Evolutionary conservation across 345 rosid genomes (phyloP).

Genomic region (Xanthoceras sorbifolium): DNA sequence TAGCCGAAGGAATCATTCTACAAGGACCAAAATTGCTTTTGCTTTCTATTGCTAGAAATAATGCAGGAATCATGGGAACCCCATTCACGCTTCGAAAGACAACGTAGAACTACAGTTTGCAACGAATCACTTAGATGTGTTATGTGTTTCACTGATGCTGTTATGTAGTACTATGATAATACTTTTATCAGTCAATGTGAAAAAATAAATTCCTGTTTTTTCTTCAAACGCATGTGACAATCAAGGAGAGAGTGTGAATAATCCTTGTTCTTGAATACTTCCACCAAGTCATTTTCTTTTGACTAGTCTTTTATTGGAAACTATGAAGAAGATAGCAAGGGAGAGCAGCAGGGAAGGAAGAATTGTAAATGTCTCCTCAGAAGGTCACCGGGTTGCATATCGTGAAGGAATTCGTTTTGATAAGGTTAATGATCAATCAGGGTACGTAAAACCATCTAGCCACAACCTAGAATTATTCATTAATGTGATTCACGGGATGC

Average conservation of each 20-base stretch:
- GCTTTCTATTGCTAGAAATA: conserved; percentile 33
- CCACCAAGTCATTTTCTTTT: not conserved
- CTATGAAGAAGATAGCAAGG: not conserved
- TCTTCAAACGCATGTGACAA: too few relatives aligned
- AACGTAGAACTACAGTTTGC: conserved; percentile 53
- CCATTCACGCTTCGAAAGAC: conserved; percentile 53
- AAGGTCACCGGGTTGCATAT: not conserved
- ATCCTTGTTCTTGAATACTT: conserved; percentile 1
- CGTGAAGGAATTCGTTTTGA: not conserved
- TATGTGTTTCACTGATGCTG: not conserved
- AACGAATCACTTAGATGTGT: conserved; percentile 51
- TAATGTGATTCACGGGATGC: too few relatives aligned
- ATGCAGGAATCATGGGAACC: too few relatives aligned
- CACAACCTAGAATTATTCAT: too few relatives aligned
- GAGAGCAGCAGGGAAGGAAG: not conserved
- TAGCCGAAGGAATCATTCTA: not conserved
- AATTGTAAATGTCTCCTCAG: not conserved
- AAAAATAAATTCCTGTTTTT: too few relatives aligned
- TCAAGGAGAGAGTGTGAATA: not conserved
- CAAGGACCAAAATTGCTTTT: too few relatives aligned
- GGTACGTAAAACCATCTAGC: too few relatives aligned
- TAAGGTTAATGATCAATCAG: not conserved
- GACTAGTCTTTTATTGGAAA: not conserved
- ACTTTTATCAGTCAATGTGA: too few relatives aligned
- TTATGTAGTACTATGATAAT: not conserved